A percentile compares a stretch with the other conserved stretches of the same genome.
Evolutionary conservation across 2,329 filamentous ascomycete genomes (phyloP).

Genomic region (Ascochyta fabae): DNA sequence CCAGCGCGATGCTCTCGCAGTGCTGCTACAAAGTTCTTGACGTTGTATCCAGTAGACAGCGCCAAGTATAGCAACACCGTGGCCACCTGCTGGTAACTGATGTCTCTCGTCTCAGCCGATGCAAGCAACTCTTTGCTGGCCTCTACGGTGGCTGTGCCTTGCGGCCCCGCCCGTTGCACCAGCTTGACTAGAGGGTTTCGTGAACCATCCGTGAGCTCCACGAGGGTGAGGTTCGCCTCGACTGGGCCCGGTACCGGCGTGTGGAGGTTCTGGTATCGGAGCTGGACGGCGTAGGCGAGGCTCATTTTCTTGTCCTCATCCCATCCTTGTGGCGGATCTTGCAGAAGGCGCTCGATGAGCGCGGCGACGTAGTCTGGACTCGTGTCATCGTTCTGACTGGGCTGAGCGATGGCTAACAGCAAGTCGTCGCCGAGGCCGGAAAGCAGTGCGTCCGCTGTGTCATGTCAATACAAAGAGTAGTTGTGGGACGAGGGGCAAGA

Average conservation of each 20-base stretch:
- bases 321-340: constrained; percentile 86
- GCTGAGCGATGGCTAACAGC: constrained; percentile 73
- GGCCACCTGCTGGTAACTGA: constrained; percentile 83
- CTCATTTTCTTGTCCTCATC: constrained; percentile 76
- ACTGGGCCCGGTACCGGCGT: constrained; percentile 73
- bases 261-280: constrained; percentile 70
- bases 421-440: constrained; percentile 80
- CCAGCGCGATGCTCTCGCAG: constrained; percentile 62
- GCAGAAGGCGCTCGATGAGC: constrained; percentile 84
- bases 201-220: constrained; percentile 67
- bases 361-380: constrained; percentile 74
- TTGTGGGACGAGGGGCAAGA: neutral
- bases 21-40: constrained; percentile 70
- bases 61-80: constrained; percentile 76
- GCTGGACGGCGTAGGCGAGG: constrained; percentile 64
- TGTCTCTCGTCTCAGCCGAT: constrained; percentile 64
- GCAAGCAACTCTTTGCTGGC: constrained; percentile 66
- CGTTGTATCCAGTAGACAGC: constrained; percentile 68
- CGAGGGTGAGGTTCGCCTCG: constrained; percentile 72
- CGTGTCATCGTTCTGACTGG: constrained; percentile 69
- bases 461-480: constrained; percentile 24
- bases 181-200: constrained; percentile 66
- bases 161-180: constrained; percentile 76
- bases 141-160: constrained; percentile 78
- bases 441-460: constrained; percentile 83